phyloP scores from a whole-genome alignment of 257 asterid species.

The Fraxinus quadrangulata region DNA sequence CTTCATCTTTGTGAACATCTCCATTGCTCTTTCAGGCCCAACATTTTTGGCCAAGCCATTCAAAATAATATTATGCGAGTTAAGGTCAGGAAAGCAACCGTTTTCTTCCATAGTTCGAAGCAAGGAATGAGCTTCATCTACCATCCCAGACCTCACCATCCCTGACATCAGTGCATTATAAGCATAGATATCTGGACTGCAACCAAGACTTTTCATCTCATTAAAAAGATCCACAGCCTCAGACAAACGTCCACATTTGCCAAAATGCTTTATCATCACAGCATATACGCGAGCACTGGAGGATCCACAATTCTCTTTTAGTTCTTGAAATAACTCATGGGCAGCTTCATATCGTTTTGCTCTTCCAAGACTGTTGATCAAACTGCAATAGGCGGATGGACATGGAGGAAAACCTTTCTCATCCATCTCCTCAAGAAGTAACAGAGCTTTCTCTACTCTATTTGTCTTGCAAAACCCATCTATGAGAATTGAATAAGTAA shows the following conservation, averaged over 20 bases:
- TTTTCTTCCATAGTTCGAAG: conserved; percentile 1
- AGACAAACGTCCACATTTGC: neutral
- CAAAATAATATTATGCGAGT: neutral
- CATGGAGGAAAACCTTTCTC: conserved; percentile 9
- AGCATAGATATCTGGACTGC: neutral
- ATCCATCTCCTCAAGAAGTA: conserved; percentile 7
- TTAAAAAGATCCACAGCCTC: neutral
- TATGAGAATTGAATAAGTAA: neutral
- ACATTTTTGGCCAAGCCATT: conserved; percentile 1
- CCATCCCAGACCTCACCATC: conserved; percentile 3
- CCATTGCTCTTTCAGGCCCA: conserved; percentile 1
- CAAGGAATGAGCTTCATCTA: conserved; percentile 1
- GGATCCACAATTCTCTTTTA: conserved; percentile 1
- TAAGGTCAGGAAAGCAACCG: neutral
- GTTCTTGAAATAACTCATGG: neutral
- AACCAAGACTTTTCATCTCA: conserved; percentile 3
- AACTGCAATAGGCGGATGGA: neutral
- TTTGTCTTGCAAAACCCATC: neutral
- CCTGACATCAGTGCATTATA: conserved; percentile 3
- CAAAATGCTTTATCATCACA: conserved; percentile 6
- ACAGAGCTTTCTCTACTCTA: conserved; percentile 9
- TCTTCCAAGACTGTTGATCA: conserved; percentile 4
- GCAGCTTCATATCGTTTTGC: conserved; percentile 4
- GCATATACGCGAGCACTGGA: neutral
- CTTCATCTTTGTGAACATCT: conserved; percentile 3